Evolutionary conservation across 371 early-diverging fungal species (phyloP).

Genomic region (Paramicrosporidium saccamoebae): DNA sequence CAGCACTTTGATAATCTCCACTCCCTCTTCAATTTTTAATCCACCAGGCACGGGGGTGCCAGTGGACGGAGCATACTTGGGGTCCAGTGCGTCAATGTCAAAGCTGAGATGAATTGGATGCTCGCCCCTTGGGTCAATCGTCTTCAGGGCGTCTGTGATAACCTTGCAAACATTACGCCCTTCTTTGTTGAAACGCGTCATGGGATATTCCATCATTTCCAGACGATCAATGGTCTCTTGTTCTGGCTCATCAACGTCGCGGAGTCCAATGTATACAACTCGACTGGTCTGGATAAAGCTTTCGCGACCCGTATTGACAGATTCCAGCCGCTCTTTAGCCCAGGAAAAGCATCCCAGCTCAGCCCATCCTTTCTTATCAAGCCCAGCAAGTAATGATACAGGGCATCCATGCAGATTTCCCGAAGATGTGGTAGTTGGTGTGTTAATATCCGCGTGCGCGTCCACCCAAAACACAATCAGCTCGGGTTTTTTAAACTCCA

Average conservation of each 20-base stretch:
- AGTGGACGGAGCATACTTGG: slow-evolving; percentile 67
- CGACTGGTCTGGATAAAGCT: slow-evolving; percentile 31
- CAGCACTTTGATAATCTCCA: slow-evolving; percentile 60
- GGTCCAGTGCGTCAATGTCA: slow-evolving; percentile 86
- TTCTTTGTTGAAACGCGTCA: slow-evolving; percentile 87
- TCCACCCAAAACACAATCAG: slow-evolving; percentile 84
- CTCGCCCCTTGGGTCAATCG: slow-evolving; percentile 38
- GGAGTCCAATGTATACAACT: slow-evolving; percentile 76
- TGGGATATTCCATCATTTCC: slow-evolving; percentile 63
- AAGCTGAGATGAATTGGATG: slow-evolving; percentile 65
- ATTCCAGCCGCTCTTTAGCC: too few relatives aligned
- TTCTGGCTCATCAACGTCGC: slow-evolving; percentile 65
- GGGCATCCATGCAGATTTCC: slow-evolving; percentile 93
- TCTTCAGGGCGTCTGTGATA: slow-evolving; percentile 71
- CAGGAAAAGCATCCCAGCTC: too few relatives aligned
- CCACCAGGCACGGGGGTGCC: slow-evolving; percentile 91
- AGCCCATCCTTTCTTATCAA: slow-evolving; percentile 12
- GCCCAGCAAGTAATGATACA: slow-evolving; percentile 52
- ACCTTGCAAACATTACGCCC: slow-evolving; percentile 68
- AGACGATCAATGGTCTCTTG: slow-evolving; percentile 36
- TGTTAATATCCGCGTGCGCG: slow-evolving; percentile 89
- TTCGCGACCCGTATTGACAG: slow-evolving; percentile 58
- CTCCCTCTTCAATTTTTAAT: slow-evolving; percentile 56
- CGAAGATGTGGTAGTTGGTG: slow-evolving; percentile 43
- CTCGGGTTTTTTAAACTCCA: too few relatives aligned